Conservation (phyloP, 805 yeast genomes). For the Saccharomycopsis malanga region DNA sequence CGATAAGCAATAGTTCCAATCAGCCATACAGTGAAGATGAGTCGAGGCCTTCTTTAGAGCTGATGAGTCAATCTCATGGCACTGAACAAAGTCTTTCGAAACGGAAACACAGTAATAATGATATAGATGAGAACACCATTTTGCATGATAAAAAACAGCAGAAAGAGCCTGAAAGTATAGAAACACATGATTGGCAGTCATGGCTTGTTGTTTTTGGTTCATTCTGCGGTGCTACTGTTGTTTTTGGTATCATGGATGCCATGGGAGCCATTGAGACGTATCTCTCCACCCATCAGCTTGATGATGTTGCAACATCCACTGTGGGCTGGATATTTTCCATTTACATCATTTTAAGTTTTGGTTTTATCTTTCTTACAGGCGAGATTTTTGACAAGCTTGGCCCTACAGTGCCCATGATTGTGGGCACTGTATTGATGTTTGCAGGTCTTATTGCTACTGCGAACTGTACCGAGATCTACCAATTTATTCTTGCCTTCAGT, state of each 20-base stretch:
- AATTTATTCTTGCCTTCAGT: slow-evolving; percentile 53
- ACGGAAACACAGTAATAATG: background rate
- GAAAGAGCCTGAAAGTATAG: too few relatives aligned
- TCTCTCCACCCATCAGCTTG: slow-evolving; percentile 48
- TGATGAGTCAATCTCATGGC: too few relatives aligned
- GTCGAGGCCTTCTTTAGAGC: too few relatives aligned
- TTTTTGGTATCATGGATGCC: slow-evolving; percentile 51
- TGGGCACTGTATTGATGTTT: slow-evolving; percentile 37
- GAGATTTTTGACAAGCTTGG: slow-evolving; percentile 53
- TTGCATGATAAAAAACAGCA: background rate
- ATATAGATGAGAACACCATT: background rate
- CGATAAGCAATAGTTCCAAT: too few relatives aligned
- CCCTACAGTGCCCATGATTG: slow-evolving; percentile 34
- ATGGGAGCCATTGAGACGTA: slow-evolving; percentile 60
- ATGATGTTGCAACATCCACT: slow-evolving; percentile 36
- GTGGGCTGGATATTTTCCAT: slow-evolving; percentile 63
- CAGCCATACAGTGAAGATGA: too few relatives aligned
- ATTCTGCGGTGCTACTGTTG: slow-evolving; percentile 47
- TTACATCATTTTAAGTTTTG: slow-evolving; percentile 41
- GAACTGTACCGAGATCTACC: slow-evolving; percentile 44
- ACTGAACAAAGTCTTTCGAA: too few relatives aligned
- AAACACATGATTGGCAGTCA: too few relatives aligned
- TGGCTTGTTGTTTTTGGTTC: slow-evolving; percentile 52
- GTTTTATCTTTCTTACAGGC: slow-evolving; percentile 47
- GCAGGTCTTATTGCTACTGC: slow-evolving; percentile 49